Evolutionary conservation across 2,329 filamentous ascomycete genomes (phyloP).

Genomic region (Trichoderma afroharzianum): DNA sequence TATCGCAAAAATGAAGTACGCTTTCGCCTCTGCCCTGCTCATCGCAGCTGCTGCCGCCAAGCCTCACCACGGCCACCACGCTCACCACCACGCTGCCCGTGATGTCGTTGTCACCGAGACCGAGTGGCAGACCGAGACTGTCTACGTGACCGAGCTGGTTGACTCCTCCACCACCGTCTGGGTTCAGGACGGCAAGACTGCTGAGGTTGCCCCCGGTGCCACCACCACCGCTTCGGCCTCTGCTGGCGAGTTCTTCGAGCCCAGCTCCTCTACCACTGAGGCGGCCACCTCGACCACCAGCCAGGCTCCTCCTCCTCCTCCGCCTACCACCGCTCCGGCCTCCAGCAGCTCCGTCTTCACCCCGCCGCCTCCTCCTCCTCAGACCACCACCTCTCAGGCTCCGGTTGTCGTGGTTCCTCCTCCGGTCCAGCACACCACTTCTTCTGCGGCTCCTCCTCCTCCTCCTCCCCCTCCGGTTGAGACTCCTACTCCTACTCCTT

Average conservation of each 20-base stretch:
- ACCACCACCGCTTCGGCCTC: slow-evolving; percentile 23
- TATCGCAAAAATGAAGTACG: slow-evolving; percentile 39
- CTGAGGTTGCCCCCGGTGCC: slow-evolving; percentile 11
- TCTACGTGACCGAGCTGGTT: slow-evolving; percentile 44
- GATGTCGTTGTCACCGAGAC: slow-evolving; percentile 42
- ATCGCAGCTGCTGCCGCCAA: slow-evolving; percentile 47
- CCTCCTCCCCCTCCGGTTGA: slow-evolving; percentile 20
- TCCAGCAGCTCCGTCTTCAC: slow-evolving; percentile 19
- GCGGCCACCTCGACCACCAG: slow-evolving; percentile 22
- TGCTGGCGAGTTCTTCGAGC: slow-evolving; percentile 32
- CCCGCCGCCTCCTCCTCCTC: slow-evolving; percentile 25
- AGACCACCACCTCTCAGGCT: slow-evolving; percentile 23
- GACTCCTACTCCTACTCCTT: slow-evolving; percentile 20
- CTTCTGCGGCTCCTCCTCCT: slow-evolving; percentile 23
- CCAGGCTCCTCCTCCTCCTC: slow-evolving; percentile 26
- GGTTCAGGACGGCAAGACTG: slow-evolving; percentile 35
- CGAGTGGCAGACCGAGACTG: slow-evolving; percentile 50
- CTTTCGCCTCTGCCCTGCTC: slow-evolving; percentile 31
- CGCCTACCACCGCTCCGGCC: slow-evolving; percentile 15
- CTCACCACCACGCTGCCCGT: slow-evolving; percentile 37
- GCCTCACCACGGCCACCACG: slow-evolving; percentile 41
- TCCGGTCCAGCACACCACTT: slow-evolving; percentile 21
- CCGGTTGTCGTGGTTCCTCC: slow-evolving; percentile 15
- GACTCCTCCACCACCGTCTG: slow-evolving; percentile 48
- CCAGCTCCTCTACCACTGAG: slow-evolving; percentile 21